Evolutionary conservation across 2,329 filamentous ascomycete species (phyloP).

Genomic region (Ilyonectria mors-panacis): DNA sequence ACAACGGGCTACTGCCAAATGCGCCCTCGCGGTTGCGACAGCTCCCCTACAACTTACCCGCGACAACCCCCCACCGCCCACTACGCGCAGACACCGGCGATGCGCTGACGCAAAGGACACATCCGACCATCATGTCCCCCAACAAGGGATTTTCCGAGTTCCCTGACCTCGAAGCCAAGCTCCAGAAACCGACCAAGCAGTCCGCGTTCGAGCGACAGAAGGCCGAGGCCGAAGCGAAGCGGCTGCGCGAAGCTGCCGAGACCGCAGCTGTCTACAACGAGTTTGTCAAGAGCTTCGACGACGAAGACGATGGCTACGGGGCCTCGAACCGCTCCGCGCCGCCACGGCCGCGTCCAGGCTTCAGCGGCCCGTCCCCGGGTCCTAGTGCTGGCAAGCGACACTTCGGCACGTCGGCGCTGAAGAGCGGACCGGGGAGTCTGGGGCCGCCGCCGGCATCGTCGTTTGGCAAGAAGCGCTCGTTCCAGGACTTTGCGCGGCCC

Average conservation of each 20-base stretch:
- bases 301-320: conserved; percentile 60
- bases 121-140: conserved; percentile 59
- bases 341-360: conserved; percentile 46
- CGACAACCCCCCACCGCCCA: background rate
- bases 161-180: conserved; percentile 82
- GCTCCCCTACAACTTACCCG: conserved; percentile 22
- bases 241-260: conserved; percentile 86
- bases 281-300: conserved; percentile 86
- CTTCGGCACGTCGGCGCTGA: conserved; percentile 70
- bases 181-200: conserved; percentile 85
- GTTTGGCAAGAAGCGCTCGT: conserved; percentile 69
- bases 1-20: conserved; percentile 25
- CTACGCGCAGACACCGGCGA: conserved; percentile 22
- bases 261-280: conserved; percentile 89
- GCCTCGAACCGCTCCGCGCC: conserved; percentile 32
- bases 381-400: conserved; percentile 69
- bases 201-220: conserved; percentile 91
- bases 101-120: conserved; percentile 24
- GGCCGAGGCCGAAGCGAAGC: conserved; percentile 91
- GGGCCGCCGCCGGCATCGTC: conserved; percentile 66
- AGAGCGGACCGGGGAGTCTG: conserved; percentile 75
- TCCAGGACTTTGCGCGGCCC: conserved; percentile 58
- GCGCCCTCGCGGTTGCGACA: conserved; percentile 26
- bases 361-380: conserved; percentile 45
- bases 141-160: conserved; percentile 70